Percentiles rank a stretch among this genome's conserved stretches.
These are phyloP conservation scores for Jasminum sambac DNA, from an alignment of 257 asterid genomes.

Conservation along the genomic window DNA sequence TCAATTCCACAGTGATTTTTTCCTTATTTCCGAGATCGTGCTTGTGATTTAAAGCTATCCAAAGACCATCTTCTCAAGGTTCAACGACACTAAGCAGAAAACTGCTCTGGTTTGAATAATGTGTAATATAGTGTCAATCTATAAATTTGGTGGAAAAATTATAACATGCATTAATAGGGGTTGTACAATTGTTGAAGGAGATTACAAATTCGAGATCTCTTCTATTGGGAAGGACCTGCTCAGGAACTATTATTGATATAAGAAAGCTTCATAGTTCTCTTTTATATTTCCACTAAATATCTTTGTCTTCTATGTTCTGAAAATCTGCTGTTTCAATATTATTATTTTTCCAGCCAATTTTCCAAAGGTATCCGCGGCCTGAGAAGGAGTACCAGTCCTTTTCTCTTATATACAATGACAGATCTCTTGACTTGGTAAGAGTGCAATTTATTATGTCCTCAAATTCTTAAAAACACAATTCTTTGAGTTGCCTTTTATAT, in stretches of 20 bases:
- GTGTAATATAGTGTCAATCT: background rate
- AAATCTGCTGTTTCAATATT: conserved; percentile 4
- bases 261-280: background rate
- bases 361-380: conserved; percentile 89
- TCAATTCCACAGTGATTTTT: background rate
- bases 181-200: background rate
- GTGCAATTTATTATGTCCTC: conserved; percentile 18
- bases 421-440: conserved; percentile 93
- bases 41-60: background rate
- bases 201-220: conserved; percentile 1
- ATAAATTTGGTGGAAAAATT: background rate
- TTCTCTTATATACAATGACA: conserved; percentile 84
- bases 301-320: conserved; percentile 10
- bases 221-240: conserved; percentile 18
- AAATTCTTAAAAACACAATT: conserved; percentile 18
- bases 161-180: background rate
- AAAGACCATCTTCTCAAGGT: background rate
- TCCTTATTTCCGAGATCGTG: background rate
- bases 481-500: conserved; percentile 13
- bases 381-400: conserved; percentile 97
- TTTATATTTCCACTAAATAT: conserved; percentile 5
- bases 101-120: background rate
- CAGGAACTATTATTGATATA: background rate
- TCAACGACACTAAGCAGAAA: conserved; percentile 1
- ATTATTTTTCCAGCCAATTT: conserved; percentile 68